phyloP scores from a whole-genome alignment of 148 eudicot genomes.

The Mesembryanthemum crystallinum region DNA sequence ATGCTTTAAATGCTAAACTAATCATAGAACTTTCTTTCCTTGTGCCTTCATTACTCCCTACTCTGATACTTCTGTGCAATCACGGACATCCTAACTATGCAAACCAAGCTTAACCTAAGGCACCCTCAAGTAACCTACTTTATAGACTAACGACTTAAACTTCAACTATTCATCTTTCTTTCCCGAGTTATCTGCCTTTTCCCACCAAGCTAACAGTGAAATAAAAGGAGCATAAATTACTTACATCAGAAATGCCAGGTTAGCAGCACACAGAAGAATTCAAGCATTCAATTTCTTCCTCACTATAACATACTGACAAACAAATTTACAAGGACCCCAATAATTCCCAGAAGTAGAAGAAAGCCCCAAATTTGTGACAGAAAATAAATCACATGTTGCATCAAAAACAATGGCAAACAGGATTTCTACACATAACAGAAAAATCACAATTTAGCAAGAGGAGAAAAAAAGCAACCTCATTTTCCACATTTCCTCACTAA shows the following conservation, averaged over 20 bases:
- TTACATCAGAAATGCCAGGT: background rate
- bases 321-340: background rate
- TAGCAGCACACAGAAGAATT: background rate
- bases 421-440: background rate
- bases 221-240: background rate
- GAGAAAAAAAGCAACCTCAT: no score
- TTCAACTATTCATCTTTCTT: constrained; percentile 4
- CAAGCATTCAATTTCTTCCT: background rate
- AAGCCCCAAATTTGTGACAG: background rate
- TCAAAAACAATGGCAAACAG: no score
- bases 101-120: background rate
- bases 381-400: no score
- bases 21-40: no score
- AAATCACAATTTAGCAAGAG: no score
- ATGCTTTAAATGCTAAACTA: no score
- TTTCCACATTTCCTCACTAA: background rate
- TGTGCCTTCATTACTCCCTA: no score
- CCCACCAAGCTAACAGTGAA: background rate
- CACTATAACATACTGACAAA: background rate
- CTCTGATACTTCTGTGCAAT: no score
- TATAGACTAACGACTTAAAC: background rate
- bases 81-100: background rate
- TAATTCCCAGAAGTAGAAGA: background rate
- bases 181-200: background rate
- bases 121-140: background rate